Base-by-base conservation (phyloP, 139 green algal genomes). In the Asterochloris erici region DNA sequence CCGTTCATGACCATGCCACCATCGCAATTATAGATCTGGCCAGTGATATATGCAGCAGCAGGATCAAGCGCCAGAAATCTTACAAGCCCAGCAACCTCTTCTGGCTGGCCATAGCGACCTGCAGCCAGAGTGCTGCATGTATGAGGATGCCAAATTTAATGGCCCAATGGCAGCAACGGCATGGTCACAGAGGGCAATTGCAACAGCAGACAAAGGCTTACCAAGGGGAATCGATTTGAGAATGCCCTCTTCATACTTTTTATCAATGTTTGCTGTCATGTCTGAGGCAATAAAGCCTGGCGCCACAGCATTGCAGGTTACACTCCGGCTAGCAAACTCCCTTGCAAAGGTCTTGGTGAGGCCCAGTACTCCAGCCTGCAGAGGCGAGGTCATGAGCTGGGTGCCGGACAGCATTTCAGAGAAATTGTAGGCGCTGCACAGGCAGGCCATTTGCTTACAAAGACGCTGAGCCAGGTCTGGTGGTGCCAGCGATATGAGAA, bases 11-110 rank as follows among this genome's bases (percentile, higher is more conserved):
- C 93, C 96, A 98, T 99, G 83, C 96, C 96, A 62, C 96, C 96
- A 82, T 98, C 95, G 0, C 98, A 90, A 78, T 94, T 92, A 78
- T 94, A 86, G 0, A 90, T 84, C 87, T 99, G 97, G 38, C 97
- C 97, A 62, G 97, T 99, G 84, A 99, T 98, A 91, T 99, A 99
- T 0, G 91, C 91, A 23, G 93, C 93, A 60, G 95, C 95, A 19
- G 95, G 95, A 88, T 99, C 97, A 23, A 98, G 82, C 0, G 94
- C 93, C 79, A 98, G 90, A 90, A 98, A 98, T 54, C 88, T 86
- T 12, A 95, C 92, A n/a, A 98, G 81, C 11, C 94, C 94, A 17
- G 95, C 95, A 24, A 98, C 94, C 87, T 98, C 95, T 79, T 97
- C 91, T 15, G 95, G 93, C 85, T 95, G 84, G 12, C 95, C 95